phyloP scores from a whole-genome alignment of 306 rosid species.

The Prinsepia uniflora region DNA sequence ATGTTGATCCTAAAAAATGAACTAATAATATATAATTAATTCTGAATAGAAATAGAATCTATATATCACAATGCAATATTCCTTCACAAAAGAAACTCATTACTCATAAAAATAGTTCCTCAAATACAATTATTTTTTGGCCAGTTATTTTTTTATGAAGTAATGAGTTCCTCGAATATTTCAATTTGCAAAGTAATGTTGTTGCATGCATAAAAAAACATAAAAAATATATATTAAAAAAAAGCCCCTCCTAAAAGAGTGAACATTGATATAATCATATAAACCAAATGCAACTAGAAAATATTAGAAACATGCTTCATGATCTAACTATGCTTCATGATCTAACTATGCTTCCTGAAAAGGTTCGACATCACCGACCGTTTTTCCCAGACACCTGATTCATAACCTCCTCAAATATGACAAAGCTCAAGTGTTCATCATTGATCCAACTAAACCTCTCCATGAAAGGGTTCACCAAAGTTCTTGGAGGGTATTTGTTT shows the following conservation, averaged over 20 bases:
- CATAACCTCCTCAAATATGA: constrained; percentile 35
- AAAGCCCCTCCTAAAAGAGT: background rate
- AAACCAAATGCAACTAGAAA: background rate
- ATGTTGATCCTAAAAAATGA: no score
- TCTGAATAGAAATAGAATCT: no score
- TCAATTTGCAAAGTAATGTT: background rate
- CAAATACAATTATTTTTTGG: no score
- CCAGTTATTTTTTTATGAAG: no score
- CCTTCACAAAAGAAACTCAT: background rate
- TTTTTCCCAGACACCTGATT: background rate
- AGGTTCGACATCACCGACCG: background rate
- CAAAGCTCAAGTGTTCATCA: constrained; percentile 56
- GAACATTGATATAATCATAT: background rate
- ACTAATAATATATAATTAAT: no score
- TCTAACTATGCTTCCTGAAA: background rate
- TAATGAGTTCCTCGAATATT: background rate
- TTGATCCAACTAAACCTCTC: constrained; percentile 68
- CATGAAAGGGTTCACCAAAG: constrained; percentile 51
- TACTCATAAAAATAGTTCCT: background rate
- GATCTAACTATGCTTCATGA: background rate
- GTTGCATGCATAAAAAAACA: background rate
- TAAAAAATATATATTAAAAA: background rate
- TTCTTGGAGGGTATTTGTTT: constrained; percentile 49
- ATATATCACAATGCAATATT: no score
- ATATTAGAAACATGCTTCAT: background rate